phyloP scores from a whole-genome alignment of 2,329 filamentous ascomycete species.

The Colletotrichum theobromicola region DNA sequence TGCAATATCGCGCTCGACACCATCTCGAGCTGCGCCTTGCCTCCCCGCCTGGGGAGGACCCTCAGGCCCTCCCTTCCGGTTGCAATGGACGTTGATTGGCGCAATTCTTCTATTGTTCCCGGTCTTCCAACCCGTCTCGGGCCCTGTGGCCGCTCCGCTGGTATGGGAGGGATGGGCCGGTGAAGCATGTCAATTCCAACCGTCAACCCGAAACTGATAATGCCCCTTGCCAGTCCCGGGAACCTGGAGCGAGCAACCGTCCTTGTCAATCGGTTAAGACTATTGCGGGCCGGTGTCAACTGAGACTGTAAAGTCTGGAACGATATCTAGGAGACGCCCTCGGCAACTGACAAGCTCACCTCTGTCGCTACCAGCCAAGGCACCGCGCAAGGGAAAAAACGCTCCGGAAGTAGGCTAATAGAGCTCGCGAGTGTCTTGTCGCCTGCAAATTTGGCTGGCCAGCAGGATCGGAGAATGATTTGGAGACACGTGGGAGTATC shows the following conservation, averaged over 20 bases:
- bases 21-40: neutral
- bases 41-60: neutral
- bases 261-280: neutral
- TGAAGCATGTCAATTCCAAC: neutral
- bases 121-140: neutral
- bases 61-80: neutral
- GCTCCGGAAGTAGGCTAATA: neutral
- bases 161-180: neutral
- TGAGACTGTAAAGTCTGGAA: neutral
- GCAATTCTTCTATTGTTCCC: neutral
- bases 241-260: neutral
- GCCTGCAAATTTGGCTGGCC: neutral
- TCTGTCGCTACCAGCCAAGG: neutral
- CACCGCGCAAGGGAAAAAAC: neutral
- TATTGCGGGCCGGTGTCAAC: neutral
- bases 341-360: neutral
- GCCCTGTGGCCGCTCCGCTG: neutral
- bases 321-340: neutral
- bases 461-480: neutral
- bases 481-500: neutral
- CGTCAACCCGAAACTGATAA: neutral
- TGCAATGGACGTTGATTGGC: neutral
- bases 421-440: neutral
- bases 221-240: slow-evolving; percentile 1
- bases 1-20: neutral